Evolutionary conservation across 129 eudicot genomes (phyloP).

Genomic region (Tagetes erecta): DNA sequence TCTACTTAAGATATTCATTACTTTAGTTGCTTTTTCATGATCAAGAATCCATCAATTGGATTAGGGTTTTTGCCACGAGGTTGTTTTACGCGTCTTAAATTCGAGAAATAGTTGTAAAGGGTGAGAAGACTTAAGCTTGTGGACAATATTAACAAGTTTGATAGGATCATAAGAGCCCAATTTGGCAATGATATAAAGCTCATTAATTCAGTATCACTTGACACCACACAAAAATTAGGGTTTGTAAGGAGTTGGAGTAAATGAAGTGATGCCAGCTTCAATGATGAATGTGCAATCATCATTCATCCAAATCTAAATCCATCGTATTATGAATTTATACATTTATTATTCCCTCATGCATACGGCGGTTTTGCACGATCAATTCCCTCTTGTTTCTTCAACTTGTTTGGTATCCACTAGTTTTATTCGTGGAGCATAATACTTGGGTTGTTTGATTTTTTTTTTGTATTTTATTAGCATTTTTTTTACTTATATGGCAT

Average conservation of each 20-base stretch:
- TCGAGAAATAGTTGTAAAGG: constrained; percentile 24
- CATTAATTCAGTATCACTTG: constrained; percentile 32
- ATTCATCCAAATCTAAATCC: constrained; percentile 39
- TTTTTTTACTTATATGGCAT: background rate
- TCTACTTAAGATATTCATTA: background rate
- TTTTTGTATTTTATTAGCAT: background rate
- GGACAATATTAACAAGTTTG: constrained; percentile 43
- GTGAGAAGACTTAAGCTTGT: constrained; percentile 35
- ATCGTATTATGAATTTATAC: constrained; percentile 32
- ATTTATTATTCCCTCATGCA: constrained; percentile 36
- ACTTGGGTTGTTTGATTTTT: constrained; percentile 23
- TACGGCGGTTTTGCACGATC: constrained; percentile 34
- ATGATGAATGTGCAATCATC: constrained; percentile 13
- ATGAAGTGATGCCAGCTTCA: constrained; percentile 34
- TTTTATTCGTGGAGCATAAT: constrained; percentile 39
- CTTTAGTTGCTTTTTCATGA: constrained; percentile 5
- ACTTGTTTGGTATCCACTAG: constrained; percentile 37
- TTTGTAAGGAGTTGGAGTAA: constrained; percentile 23
- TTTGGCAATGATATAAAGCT: constrained; percentile 29
- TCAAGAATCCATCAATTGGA: constrained; percentile 10
- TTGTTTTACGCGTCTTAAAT: constrained; percentile 6
- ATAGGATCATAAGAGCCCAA: constrained; percentile 31
- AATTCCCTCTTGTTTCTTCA: constrained; percentile 43
- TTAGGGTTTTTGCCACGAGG: constrained; percentile 28
- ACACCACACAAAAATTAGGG: constrained; percentile 39